These are phyloP conservation scores for Dipodascopsis tothii DNA, from an alignment of 805 yeast species.

Conservation along the genomic window DNA sequence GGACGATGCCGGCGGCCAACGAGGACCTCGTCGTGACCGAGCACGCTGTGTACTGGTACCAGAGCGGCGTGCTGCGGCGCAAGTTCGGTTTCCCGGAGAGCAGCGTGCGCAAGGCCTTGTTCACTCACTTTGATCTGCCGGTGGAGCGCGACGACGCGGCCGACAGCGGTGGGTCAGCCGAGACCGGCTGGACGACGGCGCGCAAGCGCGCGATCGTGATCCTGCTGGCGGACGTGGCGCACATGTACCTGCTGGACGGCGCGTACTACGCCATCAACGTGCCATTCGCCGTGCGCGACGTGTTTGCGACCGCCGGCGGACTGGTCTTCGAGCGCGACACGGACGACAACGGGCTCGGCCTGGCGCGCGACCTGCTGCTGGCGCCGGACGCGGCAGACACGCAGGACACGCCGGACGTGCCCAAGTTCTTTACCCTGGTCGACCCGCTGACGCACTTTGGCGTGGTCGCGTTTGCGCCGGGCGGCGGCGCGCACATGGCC, in stretches of 20 bases:
- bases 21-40: conserved; percentile 35
- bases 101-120: conserved; percentile 50
- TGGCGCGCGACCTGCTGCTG: too few relatives aligned
- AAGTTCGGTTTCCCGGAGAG: conserved; percentile 45
- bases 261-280: conserved; percentile 52
- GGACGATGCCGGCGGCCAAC: conserved; percentile 15
- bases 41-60: conserved; percentile 42
- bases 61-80: conserved; percentile 45
- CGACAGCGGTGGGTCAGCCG: background rate
- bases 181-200: conserved; percentile 4
- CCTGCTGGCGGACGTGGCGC: conserved; percentile 51
- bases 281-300: conserved; percentile 58
- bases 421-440: conserved; percentile 53
- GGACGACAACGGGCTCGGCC: too few relatives aligned
- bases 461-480: conserved; percentile 38
- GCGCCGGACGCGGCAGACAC: too few relatives aligned
- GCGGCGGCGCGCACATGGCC: background rate
- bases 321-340: conserved; percentile 50
- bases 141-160: background rate
- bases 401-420: conserved; percentile 11
- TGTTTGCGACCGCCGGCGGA: conserved; percentile 62
- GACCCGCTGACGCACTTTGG: conserved; percentile 75
- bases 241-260: conserved; percentile 57
- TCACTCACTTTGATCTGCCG: conserved; percentile 42
- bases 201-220: conserved; percentile 45